Evolutionary conservation across 1,139 yeast species (phyloP).

Genomic region (Lodderomyces metapsilosis): DNA sequence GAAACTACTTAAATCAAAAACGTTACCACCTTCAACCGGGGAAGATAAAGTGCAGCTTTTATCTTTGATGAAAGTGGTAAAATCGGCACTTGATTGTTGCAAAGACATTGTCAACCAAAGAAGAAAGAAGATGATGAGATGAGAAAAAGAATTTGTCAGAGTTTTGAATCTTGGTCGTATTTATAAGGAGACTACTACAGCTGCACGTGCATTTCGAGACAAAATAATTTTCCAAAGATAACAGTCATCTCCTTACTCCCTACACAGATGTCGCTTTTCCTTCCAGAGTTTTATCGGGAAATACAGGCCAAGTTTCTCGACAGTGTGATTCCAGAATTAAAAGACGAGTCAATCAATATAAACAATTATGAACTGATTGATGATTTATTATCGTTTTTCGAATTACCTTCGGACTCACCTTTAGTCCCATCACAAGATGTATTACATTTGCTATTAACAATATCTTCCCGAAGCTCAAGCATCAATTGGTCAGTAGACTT

Average conservation of each 20-base stretch:
- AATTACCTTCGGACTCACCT: constrained; percentile 16
- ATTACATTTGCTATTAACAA: constrained; percentile 30
- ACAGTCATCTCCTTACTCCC: too few species aligned
- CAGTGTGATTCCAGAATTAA: constrained; percentile 25
- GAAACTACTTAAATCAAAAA: not conserved
- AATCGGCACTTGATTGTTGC: not conserved
- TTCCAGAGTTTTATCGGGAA: constrained; percentile 7
- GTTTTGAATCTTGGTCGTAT: too few species aligned
- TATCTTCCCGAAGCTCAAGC: constrained; percentile 27
- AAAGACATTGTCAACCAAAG: not conserved
- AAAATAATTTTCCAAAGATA: too few species aligned
- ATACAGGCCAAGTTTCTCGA: constrained; percentile 23
- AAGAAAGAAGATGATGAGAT: too few species aligned
- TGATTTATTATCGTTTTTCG: constrained; percentile 27
- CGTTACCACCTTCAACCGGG: not conserved
- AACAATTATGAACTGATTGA: constrained; percentile 31
- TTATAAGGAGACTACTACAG: too few species aligned
- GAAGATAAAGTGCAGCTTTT: not conserved
- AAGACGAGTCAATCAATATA: constrained; percentile 11
- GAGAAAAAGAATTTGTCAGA: too few species aligned
- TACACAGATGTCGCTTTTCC: constrained; percentile 3
- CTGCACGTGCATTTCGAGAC: too few species aligned
- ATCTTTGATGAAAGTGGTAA: not conserved
- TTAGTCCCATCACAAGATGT: constrained; percentile 25
- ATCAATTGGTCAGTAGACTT: constrained; percentile 24